These are phyloP conservation scores for Wickerhamiella spandovensis DNA, from an alignment of 805 yeast genomes.

Conservation along the genomic window DNA sequence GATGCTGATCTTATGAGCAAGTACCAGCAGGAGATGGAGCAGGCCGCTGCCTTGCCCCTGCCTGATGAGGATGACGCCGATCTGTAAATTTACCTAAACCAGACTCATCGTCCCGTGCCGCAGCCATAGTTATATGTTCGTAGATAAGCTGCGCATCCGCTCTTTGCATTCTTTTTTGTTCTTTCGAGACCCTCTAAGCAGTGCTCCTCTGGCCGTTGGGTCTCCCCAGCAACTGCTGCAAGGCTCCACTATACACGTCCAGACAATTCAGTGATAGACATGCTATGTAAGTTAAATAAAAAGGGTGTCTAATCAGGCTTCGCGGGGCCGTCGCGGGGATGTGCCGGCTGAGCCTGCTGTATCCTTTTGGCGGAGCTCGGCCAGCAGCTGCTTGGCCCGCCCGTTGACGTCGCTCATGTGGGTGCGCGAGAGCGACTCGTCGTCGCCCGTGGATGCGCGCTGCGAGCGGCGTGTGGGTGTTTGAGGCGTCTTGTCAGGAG, in stretches of 20 bases:
- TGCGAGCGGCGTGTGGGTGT: not conserved
- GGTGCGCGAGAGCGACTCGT: slow-evolving; percentile 13
- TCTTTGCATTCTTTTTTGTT: no score
- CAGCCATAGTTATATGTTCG: not conserved
- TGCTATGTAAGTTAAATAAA: not conserved
- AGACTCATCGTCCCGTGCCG: not conserved
- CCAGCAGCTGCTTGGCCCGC: slow-evolving; percentile 50
- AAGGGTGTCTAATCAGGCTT: not conserved
- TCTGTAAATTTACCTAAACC: slow-evolving; percentile 40
- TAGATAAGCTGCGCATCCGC: not conserved
- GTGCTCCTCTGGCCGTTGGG: no score
- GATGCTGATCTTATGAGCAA: slow-evolving; percentile 94
- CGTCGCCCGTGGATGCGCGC: slow-evolving; percentile 14
- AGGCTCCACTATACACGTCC: not conserved
- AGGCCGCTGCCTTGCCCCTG: slow-evolving; percentile 97
- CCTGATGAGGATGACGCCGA: slow-evolving; percentile 99
- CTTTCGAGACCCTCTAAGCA: no score
- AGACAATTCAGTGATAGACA: no score
- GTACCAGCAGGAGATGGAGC: slow-evolving; percentile 99
- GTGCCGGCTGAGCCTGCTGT: not conserved
- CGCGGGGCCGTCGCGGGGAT: not conserved
- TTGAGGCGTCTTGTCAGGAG: not conserved
- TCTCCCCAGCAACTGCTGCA: no score
- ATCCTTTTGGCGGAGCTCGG: slow-evolving; percentile 39
- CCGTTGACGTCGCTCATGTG: slow-evolving; percentile 35